Evolutionary conservation across 805 yeast genomes (phyloP), one percentile per base, ranked within the genome.

Genomic region (Kodamaea fukazawae): DNA sequence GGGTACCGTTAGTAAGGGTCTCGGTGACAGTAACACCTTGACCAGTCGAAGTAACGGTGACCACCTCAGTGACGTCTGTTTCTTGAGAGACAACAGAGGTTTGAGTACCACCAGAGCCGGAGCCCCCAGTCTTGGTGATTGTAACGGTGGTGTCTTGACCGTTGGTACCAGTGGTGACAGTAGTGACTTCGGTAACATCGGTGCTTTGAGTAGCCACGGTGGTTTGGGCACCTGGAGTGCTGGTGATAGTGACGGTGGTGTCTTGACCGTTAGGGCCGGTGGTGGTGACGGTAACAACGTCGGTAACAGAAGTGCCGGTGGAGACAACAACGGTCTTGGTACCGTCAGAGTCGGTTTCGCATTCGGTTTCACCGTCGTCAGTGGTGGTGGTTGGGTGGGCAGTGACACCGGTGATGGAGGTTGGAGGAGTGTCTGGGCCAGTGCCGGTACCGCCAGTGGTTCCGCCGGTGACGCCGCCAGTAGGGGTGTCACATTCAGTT

Each of bases 281-380:
- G 7, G 10, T 29, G 7, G 28, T 13, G 31, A 13, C 14, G 8
- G 16, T 13, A 13, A 28, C 16, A 14, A 13, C 16, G 7, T 29
- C 16, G 14, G 38, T 34, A n/a, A 31, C 23, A 3, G 17, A 16
- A 5, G 17, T 31, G 23, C 38, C 26, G 15, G 17, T 31, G n/a
- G 15, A 32, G 18, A 23, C 39, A 15, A 29, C 8, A 12, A 9
- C 4, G 29, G 28, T 28, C 25, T 27, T n/a, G n/a, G n/a, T n/a
- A n/a, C n/a, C n/a, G n/a, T n/a, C n/a, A n/a, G n/a, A n/a, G n/a
- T n/a, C n/a, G n/a, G n/a, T n/a, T n/a, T n/a, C n/a, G n/a, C n/a
- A n/a, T n/a, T n/a, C n/a, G n/a, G n/a, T n/a, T n/a, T n/a, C n/a
- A n/a, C n/a, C n/a, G n/a, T n/a, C n/a, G n/a, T n/a, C n/a, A n/a